Evolutionary conservation across 2,329 filamentous ascomycete species (phyloP).

Genomic region (Samsoniella hepiali): DNA sequence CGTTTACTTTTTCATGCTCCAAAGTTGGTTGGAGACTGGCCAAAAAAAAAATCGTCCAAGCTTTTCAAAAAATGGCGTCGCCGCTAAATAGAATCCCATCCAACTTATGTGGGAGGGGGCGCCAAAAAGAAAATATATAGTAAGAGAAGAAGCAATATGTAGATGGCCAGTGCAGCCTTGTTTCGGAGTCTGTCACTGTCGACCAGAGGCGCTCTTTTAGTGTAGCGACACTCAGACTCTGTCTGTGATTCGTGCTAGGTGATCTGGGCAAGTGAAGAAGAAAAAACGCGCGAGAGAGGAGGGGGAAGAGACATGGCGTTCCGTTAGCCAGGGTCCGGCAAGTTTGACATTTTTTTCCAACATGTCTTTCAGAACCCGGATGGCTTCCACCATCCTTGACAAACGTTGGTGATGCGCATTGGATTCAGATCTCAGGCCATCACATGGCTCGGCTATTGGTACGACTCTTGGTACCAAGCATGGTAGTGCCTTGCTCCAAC

Average conservation of each 20-base stretch:
- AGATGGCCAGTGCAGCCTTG: background rate
- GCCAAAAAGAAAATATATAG: background rate
- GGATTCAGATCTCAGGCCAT: background rate
- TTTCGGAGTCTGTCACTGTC: background rate
- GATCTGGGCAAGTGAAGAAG: background rate
- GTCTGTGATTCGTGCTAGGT: background rate
- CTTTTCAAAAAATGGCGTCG: background rate
- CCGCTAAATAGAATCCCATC: background rate
- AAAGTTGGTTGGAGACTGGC: background rate
- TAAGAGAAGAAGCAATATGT: background rate
- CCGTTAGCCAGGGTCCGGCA: background rate
- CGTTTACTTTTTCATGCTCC: background rate
- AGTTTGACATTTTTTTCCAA: background rate
- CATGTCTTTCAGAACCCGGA: slow-evolving; percentile 1
- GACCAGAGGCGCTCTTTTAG: background rate
- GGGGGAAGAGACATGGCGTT: background rate
- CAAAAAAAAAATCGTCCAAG: background rate
- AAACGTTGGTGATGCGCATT: background rate
- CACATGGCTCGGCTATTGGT: background rate
- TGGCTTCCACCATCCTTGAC: slow-evolving; percentile 2
- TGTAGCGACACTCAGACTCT: background rate
- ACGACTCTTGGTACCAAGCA: background rate
- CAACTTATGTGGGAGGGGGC: background rate
- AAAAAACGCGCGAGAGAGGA: background rate
- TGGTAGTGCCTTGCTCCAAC: no score